Conservation (phyloP, 2,329 filamentous ascomycete species). For the Amphichorda felina region DNA sequence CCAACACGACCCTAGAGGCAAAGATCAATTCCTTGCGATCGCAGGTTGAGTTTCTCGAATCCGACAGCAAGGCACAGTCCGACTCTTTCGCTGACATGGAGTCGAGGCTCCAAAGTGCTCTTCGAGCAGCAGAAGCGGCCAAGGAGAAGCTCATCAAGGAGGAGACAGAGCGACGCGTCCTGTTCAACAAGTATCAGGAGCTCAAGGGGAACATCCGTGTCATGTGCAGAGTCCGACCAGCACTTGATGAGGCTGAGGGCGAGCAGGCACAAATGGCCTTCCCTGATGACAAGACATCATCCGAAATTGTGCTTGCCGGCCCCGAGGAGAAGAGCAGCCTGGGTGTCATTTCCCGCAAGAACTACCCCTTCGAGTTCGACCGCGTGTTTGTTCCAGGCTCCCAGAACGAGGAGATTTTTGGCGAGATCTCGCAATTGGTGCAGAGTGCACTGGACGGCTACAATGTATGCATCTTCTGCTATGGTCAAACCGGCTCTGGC, state of each 20-base stretch:
- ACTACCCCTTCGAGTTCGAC: conserved; percentile 81
- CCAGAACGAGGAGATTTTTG: conserved; percentile 80
- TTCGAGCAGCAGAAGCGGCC: conserved; percentile 55
- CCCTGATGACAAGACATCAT: conserved; percentile 72
- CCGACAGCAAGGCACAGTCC: conserved; percentile 79
- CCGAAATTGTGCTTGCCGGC: conserved; percentile 75
- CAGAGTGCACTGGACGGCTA: conserved; percentile 95
- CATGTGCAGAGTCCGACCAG: conserved; percentile 87
- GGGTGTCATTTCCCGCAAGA: conserved; percentile 64
- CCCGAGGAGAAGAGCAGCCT: conserved; percentile 76
- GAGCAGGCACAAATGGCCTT: conserved; percentile 65
- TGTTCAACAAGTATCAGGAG: conserved; percentile 97
- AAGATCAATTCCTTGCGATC: conserved; percentile 65
- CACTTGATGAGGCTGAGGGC: conserved; percentile 46
- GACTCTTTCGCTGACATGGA: conserved; percentile 77
- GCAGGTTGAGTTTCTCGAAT: conserved; percentile 81
- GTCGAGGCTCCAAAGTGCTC: conserved; percentile 65
- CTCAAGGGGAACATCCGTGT: conserved; percentile 97
- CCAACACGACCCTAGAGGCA: conserved; percentile 58
- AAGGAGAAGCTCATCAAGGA: conserved; percentile 80
- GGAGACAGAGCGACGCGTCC: conserved; percentile 77
- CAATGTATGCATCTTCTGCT: conserved; percentile 98
- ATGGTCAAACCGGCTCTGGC: conserved; percentile 92
- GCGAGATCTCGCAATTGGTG: conserved; percentile 91
- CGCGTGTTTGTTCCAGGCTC: conserved; percentile 73